Base-by-base conservation (phyloP, 1,284 basidiomycete species). In the Bjerkandera adusta region DNA sequence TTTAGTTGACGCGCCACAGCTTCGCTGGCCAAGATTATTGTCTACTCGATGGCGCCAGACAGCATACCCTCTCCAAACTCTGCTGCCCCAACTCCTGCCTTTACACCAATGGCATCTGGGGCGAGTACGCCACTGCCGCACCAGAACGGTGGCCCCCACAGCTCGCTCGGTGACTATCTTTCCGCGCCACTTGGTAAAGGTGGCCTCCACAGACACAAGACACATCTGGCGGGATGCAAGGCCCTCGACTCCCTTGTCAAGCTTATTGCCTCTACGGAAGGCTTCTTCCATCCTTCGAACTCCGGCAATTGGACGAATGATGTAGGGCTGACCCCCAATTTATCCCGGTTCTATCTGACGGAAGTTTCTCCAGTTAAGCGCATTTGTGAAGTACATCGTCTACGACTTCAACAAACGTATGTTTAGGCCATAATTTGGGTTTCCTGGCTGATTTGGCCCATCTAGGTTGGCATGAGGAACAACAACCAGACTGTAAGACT, bases 31-130 rank as follows among this genome's bases (percentile, higher is more conserved):
- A 77, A 81, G 34, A 88, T 96, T 48, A 89, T 97, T 52, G 86
- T 96, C 5, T 95, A 92, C 66, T 94, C 89, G 4, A 96, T 96
- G 83, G 73, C 85, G 1, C 79, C 80, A 26, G 93, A 97, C 61
- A 78, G 83, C 1, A 59, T 73, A 5, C 75, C 81, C 5, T 77
- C 80, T 2, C 82, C 76, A 1, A 68, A 62, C 7, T 73, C 64
- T 1, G 74, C 68, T 55, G 68, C 75, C 2, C 73, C 77, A 1
- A 83, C 81, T 2, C 84, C 83, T 1, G 59, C 77, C 48, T 77
- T 81, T 20, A 86, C 85, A 8, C 86, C 86, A 0, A 60, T 77
- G 29, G 72, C 79, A 3, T 84, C 83, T 10, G 79, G 76, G 7
- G 70, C 76, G 60, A 78, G 64, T 52, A 85, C 83, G 0, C 82